Evolutionary conservation across 257 asterid genomes (phyloP), one percentile per base, ranked within the genome.

Genomic region (Solanum dulcamara): DNA sequence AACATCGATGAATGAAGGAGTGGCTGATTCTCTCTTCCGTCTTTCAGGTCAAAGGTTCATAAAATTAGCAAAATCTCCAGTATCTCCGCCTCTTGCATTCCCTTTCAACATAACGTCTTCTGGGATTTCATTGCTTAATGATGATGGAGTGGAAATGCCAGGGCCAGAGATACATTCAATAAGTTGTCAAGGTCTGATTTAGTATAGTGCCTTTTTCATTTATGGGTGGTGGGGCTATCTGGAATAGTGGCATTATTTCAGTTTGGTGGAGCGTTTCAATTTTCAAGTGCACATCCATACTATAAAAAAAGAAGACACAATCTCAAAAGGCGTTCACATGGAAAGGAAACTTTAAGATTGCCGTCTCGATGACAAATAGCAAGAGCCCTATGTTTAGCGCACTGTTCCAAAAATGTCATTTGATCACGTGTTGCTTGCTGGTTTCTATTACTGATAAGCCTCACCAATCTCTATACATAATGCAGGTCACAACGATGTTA

Each of bases 1-100:
- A 79, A 66, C 24, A 68, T 84, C 3, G 44, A 42, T 9, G 33
- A 84, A 48, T 66, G 59, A 81, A 37, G 80, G 79, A 46, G 40
- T 26, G 26, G 53, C 51, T 75, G 85, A 79, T 85, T 57, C 37
- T 64, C 24, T 71, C 84, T 84, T 81, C 83, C 35, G 50, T 72
- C 59, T 86, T 91, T 87, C 92, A 93, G 98, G 98, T 80, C 88
- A 92, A 85, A 93, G 98, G 92, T 86, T 91, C 88, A 86, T 95
- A 86, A 95, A 93, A 93, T 75, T 95, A 83, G 97, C 98, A 85
- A 94, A 94, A 92, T 94, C 98, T 51, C 89, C 97, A 67, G 89
- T 90, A 84, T 92, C 97, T 81, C 97, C 97, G 57, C 90, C 96
- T 74, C 53, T 90, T 72, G 97, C 94, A 30, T 95, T 95, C 62